phyloP scores from a whole-genome alignment of 2,329 filamentous ascomycete genomes.

The Colletotrichum orchidophilum region DNA sequence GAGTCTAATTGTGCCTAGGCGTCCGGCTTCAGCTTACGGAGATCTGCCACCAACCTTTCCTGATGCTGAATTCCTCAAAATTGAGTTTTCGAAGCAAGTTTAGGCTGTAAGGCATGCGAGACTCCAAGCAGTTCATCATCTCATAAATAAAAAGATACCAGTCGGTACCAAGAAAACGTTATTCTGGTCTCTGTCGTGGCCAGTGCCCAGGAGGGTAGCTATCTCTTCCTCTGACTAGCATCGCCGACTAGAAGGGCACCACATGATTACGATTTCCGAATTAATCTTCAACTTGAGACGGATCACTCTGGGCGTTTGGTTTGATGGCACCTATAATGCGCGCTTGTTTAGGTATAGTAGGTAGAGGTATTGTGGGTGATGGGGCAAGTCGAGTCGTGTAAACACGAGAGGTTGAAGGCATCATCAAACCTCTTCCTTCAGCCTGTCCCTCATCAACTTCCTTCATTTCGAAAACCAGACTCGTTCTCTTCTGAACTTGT shows the following conservation, averaged over 20 bases:
- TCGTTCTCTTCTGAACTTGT: not conserved
- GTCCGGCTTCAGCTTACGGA: not conserved
- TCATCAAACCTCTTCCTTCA: not conserved
- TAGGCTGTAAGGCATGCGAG: not conserved
- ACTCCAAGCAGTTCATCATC: not conserved
- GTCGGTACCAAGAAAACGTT: not conserved
- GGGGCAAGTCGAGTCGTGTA: not conserved
- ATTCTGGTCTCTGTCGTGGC: not conserved
- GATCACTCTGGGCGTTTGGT: not conserved
- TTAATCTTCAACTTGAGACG: not conserved
- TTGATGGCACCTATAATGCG: not conserved
- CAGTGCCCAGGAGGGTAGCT: not conserved
- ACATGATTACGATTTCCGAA: not conserved
- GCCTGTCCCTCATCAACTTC: not conserved
- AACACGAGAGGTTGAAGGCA: not conserved
- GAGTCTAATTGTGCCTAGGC: not conserved
- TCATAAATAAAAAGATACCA: conserved; percentile 1
- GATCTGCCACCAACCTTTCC: not conserved
- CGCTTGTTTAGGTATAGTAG: not conserved
- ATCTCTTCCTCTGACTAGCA: not conserved
- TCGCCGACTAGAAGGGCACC: not conserved
- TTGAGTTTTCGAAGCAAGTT: not conserved
- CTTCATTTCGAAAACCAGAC: not conserved
- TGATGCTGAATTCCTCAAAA: not conserved
- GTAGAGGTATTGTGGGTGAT: not conserved